phyloP scores from a whole-genome alignment of 1,139 yeast species.

The Taiozyma sp. region DNA sequence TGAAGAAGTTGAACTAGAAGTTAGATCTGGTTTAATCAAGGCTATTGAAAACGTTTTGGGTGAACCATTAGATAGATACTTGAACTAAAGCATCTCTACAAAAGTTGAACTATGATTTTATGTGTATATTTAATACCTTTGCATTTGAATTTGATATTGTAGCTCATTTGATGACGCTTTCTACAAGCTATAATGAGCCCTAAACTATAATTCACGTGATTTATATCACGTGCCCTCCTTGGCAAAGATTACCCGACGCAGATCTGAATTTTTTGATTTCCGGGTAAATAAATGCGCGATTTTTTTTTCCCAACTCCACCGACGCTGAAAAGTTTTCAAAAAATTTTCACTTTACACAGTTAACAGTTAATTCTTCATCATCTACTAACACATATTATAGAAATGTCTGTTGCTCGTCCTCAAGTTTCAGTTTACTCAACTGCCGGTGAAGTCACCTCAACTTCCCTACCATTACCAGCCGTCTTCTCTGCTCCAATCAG shows the following conservation, averaged over 20 bases:
- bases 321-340: constrained; percentile 1
- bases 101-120: background rate
- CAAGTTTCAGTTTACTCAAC: constrained; percentile 94
- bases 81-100: constrained; percentile 34
- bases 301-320: background rate
- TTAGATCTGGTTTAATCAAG: constrained; percentile 86
- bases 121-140: background rate
- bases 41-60: constrained; percentile 92
- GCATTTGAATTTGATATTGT: background rate
- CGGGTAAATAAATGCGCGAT: background rate
- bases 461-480: constrained; percentile 93
- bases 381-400: constrained; percentile 18
- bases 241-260: too few relatives aligned
- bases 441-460: constrained; percentile 81
- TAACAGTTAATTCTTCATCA: constrained; percentile 2
- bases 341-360: constrained; percentile 7
- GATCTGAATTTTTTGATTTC: background rate
- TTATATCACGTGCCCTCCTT: too few relatives aligned
- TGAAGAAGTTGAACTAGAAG: constrained; percentile 88
- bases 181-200: too few relatives aligned
- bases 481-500: constrained; percentile 99
- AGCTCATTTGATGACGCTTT: background rate
- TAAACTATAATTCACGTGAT: too few relatives aligned
- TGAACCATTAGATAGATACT: constrained; percentile 88
- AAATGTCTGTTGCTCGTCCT: constrained; percentile 60